Base-by-base conservation (phyloP, 768 basidiomycete species). In the Boletus sp. region DNA sequence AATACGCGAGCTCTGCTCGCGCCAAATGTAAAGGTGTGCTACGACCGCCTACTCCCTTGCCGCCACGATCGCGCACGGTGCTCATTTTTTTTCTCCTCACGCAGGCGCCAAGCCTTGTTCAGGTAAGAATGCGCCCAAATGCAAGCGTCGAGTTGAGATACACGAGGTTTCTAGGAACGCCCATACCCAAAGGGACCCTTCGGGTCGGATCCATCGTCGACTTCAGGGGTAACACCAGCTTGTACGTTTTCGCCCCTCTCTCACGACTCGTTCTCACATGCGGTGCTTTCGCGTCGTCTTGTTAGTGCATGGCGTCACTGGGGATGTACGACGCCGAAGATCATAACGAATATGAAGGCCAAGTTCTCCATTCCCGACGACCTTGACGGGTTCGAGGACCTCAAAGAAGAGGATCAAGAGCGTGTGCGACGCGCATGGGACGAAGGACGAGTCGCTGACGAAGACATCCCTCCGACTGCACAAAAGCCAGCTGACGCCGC, bases 241-340 rank as follows among this genome's bases (percentile, higher is more conserved):
- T 89, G 90, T 90, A 69, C 63, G 77, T 74, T 32, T 6, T 10
- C 2, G 37, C 28, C 73, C 29, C 46, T 30, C 39, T 54, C 4
- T 14, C 35, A 18, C 35, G 20, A 1, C 20, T 41, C 39, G 30
- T 47, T 12, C 44, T 55, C 7, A 57, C 32, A 24, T 32, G 33
- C 5, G 28, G 1, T 24, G 24, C 2, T 24, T 24, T 7, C 29
- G 29, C 24, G 7, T 40, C 12, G 7, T 28, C 3, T 60, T 40
- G 37, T 47, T 12, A 92, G 90, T 67, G 71, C 78, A 35, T 96
- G 91, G 91, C 84, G 92, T 60, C 94, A 96, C 67, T 96, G 92
- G 92, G 93, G 93, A 18, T 95, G 94, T 67, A 79, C 82, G 7
- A 93, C 92, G 0, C 44, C 77, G 18, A 84, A 80, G 65, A 83